Evolutionary conservation across 768 basidiomycete species (phyloP), one percentile per base, ranked within the genome.

Genomic region (Daedaleopsis sinensis): DNA sequence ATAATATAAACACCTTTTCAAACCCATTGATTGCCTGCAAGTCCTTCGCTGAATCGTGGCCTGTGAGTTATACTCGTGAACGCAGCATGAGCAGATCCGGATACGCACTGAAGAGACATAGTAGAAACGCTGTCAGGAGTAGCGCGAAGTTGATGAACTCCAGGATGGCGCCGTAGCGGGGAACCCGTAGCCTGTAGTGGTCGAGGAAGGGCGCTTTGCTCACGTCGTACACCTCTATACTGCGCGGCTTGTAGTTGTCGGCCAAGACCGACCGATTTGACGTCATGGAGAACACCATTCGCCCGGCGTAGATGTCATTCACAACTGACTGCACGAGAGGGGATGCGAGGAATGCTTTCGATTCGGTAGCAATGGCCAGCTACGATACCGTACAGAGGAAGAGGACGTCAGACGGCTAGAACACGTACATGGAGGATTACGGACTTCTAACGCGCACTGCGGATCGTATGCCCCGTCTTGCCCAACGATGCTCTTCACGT

Each of bases 361-460:
- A 84, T 55, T 86, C 79, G 0, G 93, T 94, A 9, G 89, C 84
- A 67, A 98, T 93, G 3, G 94, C 94, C 83, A 97, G 88, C 91
- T 95, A 49, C 23, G 69, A 1, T 43, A n/a, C 24, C 35, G 23
- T 35, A 6, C 24, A 51, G 3, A n/a, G n/a, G n/a, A n/a, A n/a
- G 52, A 32, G 52, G 12, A 53, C 18, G 19, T 23, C n/a, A 23
- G 46, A 42, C 39, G 53, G 48, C 13, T 10, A 27, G 49, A 56
- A 44, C 42, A n/a, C 27, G 19, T 36, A 48, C 16, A 23, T 36
- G 13, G 9, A 36, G 18, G 32, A 62, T n/a, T 46, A 32, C 86
- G 48, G 52, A 94, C 93, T 84, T 96, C 95, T 5, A 97, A 81
- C 1, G 93, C 92, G 70, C 89, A 94, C 70, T 91, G 85, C 16